Evolutionary conservation across 768 basidiomycete species (phyloP), one percentile per base, ranked within the genome.

Genomic region (Naganishia onofrii): DNA sequence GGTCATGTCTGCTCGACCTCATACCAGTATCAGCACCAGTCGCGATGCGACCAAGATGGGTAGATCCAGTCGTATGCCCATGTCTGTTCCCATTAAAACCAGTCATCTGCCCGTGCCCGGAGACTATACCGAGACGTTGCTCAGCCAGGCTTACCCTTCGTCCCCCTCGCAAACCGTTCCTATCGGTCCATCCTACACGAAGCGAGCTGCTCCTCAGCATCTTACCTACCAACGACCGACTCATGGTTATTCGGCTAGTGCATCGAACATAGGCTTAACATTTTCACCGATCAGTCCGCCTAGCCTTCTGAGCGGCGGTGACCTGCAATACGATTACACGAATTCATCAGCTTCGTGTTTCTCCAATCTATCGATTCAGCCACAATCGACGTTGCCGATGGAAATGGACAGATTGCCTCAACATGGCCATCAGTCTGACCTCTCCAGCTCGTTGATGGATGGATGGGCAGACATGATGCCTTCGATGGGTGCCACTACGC

Each of bases 391-490:
- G 42, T 44, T 42, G 10, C 23, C 5, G 2, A 42, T 44, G 38
- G 48, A 51, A 51, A 51, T 51, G 48, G 48, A 13, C 21, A 51
- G 23, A 51, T n/a, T 23, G 23, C 48, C 48, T 8, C n/a, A 4
- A n/a, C 48, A 21, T 1, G 23, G n/a, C 1, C 48, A 21, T 51
- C n/a, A 42, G 9, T 2, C n/a, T 51, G 23, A 21, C 21, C 12
- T 7, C 23, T 23, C 48, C 23, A n/a, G 48, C 3, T n/a, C 48
- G 3, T 21, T n/a, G 12, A n/a, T 17, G 29, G 60, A 63, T 12
- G 38, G 23, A 13, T 63, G 60, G 60, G 60, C 60, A 15, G 60
- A 63, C 29, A 63, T 63, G 60, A 63, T 63, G 60, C 60, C 60
- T 2, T 63, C 60, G 13, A 63, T 63, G 60, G 60, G 60, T 3